Evolutionary conservation across 805 yeast genomes (phyloP), one percentile per base, ranked within the genome.

Genomic region (Candida railenensis): DNA sequence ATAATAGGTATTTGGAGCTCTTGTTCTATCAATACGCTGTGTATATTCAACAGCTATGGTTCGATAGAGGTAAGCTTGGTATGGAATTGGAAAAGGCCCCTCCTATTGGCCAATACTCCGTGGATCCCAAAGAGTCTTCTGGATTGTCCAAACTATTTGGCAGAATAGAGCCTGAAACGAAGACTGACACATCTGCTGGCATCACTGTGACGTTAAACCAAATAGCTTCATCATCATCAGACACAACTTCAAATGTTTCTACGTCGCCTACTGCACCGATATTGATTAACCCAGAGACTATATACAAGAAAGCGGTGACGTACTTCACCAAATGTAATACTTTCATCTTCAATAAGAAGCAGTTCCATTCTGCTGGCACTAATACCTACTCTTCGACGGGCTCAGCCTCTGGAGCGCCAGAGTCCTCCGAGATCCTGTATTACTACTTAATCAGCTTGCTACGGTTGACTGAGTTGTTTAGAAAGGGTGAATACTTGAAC

Each of bases 1-100:
- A 48, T 5, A 67, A 65, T 52, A 44, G 53, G 25, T 64, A 53
- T 51, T 47, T 67, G 28, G 70, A 69, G 51, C 61, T 54, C 42
- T 50, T 58, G 22, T 62, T 64, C 42, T 57, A 55, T 43, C 69
- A 64, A 41, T 57, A 56, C 28, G 42, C 56, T 3, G 48, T 56
- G 18, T 15, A 39, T 14, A 8, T 39, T 15, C 42, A 39, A 20
- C 32, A 19, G 42, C 9, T 19, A 25, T 22, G 42, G 42, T 28
- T 39, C 14, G 32, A 39, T 39, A 16, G 34, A 39, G 21, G 39
- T 12, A 36, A 36, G 39, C 21, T 18, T 5, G 22, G 20, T 19
- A 36, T 36, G 3, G 39, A 36, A 4, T 7, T 25, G 30, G 30
- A 25, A 25, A 25, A 25, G 30, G 30, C 9, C 5, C 30, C 30